Conservation (phyloP, 768 basidiomycete species). For the Rhodocollybia butyracea region DNA sequence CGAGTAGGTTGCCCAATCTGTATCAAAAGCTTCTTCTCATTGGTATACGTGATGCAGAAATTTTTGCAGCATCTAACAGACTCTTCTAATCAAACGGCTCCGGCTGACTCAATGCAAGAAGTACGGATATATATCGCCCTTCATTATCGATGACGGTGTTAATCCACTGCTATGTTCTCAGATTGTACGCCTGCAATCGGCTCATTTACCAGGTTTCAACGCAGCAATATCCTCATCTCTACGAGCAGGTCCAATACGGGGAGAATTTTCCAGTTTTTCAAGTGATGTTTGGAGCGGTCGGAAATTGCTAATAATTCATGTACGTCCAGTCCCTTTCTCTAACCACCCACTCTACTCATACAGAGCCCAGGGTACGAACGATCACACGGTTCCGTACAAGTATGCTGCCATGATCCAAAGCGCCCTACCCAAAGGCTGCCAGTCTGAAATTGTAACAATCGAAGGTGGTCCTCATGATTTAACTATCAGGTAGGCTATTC, state of each 20-base stretch:
- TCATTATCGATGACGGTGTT: background rate
- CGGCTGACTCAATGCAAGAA: slow-evolving; percentile 39
- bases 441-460: slow-evolving; percentile 43
- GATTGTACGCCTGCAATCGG: slow-evolving; percentile 77
- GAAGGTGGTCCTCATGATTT: slow-evolving; percentile 54
- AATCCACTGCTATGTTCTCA: slow-evolving; percentile 22
- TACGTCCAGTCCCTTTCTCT: slow-evolving; percentile 23
- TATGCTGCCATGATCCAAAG: slow-evolving; percentile 46
- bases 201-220: slow-evolving; percentile 72
- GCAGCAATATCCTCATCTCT: slow-evolving; percentile 74
- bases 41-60: slow-evolving; percentile 27
- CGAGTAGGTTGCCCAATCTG: slow-evolving; percentile 38
- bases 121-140: slow-evolving; percentile 19
- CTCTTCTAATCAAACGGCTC: slow-evolving; percentile 20
- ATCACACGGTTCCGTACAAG: slow-evolving; percentile 51
- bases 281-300: slow-evolving; percentile 44
- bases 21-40: background rate
- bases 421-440: slow-evolving; percentile 35
- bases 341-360: background rate
- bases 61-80: slow-evolving; percentile 52
- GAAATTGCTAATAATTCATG: slow-evolving; percentile 64
- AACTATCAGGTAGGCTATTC: too few species aligned
- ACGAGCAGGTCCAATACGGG: slow-evolving; percentile 69
- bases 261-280: slow-evolving; percentile 51
- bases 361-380: slow-evolving; percentile 49